Percentiles rank a stretch among this genome's conserved stretches.
Conservation (phyloP, 306 rosid species). For the Ziziphus jujuba region DNA sequence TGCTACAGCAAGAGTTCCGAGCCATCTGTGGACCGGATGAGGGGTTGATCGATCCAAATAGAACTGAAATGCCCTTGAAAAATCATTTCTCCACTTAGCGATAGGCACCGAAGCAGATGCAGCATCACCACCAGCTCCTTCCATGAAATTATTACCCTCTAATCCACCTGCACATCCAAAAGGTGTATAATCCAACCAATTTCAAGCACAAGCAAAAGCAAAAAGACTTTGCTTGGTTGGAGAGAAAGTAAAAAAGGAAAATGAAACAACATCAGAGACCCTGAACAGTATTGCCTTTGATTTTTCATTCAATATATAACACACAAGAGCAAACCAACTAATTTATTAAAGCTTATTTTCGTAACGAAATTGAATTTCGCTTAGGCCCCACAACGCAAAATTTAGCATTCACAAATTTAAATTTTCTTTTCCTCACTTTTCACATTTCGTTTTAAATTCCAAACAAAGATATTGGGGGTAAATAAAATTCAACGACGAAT, state of each 20-base stretch:
- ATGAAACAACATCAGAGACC: too few relatives aligned
- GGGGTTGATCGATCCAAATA: slow-evolving; percentile 67
- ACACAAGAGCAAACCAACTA: too few relatives aligned
- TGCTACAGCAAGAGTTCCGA: slow-evolving; percentile 50
- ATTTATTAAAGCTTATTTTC: too few relatives aligned
- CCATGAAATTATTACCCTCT: slow-evolving; percentile 37
- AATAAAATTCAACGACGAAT: not conserved
- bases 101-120: slow-evolving; percentile 44
- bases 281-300: too few relatives aligned
- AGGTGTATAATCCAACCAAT: not conserved
- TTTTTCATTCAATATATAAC: too few relatives aligned
- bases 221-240: not conserved
- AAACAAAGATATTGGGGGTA: not conserved
- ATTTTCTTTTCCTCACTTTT: not conserved
- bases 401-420: not conserved
- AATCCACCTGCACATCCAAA: slow-evolving; percentile 21
- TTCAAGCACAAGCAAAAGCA: not conserved
- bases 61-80: slow-evolving; percentile 46
- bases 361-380: too few relatives aligned
- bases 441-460: too few relatives aligned
- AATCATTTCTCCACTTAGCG: slow-evolving; percentile 59
- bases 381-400: not conserved
- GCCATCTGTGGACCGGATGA: slow-evolving; percentile 60
- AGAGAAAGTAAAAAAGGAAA: too few relatives aligned
- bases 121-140: slow-evolving; percentile 49